These are phyloP conservation scores for Zygosaccharomyces pseudobailii DNA, from an alignment of 1,139 yeast species.

Conservation along the genomic window DNA sequence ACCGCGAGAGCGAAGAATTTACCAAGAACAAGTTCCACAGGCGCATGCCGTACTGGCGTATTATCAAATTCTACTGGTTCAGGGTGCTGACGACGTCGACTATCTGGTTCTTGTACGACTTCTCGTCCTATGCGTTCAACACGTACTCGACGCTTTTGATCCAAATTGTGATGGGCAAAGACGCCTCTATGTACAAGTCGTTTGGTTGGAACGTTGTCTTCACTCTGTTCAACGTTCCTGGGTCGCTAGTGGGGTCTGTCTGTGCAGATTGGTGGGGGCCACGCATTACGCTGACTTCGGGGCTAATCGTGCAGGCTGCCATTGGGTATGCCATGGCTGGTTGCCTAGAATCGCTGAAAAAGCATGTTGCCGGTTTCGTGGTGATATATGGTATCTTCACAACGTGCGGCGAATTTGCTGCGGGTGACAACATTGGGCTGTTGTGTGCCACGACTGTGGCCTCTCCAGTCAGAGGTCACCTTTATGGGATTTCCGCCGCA, in stretches of 20 bases:
- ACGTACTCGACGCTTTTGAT: slow-evolving; percentile 70
- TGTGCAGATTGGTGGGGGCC: slow-evolving; percentile 88
- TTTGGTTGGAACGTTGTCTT: slow-evolving; percentile 94
- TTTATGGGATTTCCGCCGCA: slow-evolving; percentile 90
- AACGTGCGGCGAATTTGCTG: slow-evolving; percentile 88
- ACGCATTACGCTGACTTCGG: slow-evolving; percentile 64
- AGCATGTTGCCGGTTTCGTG: slow-evolving; percentile 70
- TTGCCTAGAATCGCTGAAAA: slow-evolving; percentile 48
- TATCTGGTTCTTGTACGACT: slow-evolving; percentile 90
- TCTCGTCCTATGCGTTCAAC: slow-evolving; percentile 82
- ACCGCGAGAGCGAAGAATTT: slow-evolving; percentile 69
- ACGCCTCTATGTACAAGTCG: slow-evolving; percentile 52
- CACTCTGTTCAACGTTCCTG: slow-evolving; percentile 85
- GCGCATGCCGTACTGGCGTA: slow-evolving; percentile 63
- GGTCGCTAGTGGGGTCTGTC: slow-evolving; percentile 78
- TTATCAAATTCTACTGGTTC: slow-evolving; percentile 80
- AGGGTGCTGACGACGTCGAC: slow-evolving; percentile 65
- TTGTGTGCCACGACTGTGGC: slow-evolving; percentile 84
- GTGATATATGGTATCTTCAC: slow-evolving; percentile 84
- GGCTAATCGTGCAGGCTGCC: slow-evolving; percentile 67
- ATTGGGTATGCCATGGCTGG: slow-evolving; percentile 89
- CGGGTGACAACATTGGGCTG: slow-evolving; percentile 88
- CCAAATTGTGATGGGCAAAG: slow-evolving; percentile 54
- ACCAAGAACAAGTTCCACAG: slow-evolving; percentile 64
- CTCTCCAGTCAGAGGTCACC: slow-evolving; percentile 84